Evolutionary conservation across 352 stramenopile species (phyloP).

Genomic region (Aphanomyces astaci): DNA sequence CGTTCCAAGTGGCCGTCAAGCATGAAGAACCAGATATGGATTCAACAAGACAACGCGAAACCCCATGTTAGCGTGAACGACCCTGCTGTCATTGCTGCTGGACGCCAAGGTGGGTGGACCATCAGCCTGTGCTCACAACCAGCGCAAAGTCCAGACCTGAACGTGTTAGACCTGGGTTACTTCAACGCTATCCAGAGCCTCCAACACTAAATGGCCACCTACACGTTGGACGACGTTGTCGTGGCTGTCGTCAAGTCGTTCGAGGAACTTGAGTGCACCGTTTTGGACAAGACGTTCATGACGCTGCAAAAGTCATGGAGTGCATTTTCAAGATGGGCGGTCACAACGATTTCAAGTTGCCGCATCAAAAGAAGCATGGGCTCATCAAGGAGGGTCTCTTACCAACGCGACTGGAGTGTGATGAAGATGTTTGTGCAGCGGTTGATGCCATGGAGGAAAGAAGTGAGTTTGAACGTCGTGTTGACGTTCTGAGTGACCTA

Average conservation of each 20-base stretch:
- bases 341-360: not conserved
- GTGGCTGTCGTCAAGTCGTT: not conserved
- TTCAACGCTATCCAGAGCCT: not conserved
- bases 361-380: not conserved
- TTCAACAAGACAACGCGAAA: not conserved
- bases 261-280: not conserved
- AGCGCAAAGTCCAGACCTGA: not conserved
- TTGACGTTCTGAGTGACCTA: not conserved
- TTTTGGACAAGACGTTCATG: not conserved
- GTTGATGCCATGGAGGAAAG: not conserved
- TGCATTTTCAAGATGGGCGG: not conserved
- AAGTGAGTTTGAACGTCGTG: not conserved
- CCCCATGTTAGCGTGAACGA: not conserved
- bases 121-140: not conserved
- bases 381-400: not conserved
- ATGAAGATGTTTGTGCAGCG: not conserved
- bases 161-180: not conserved
- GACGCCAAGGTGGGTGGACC: not conserved
- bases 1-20: not conserved
- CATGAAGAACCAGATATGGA: not conserved
- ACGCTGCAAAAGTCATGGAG: not conserved
- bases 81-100: not conserved
- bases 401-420: not conserved
- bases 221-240: not conserved
- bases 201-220: not conserved